Percentiles rank a stretch among this genome's conserved stretches.
phyloP scores from a whole-genome alignment of 2,329 filamentous ascomycete genomes.

The Alternaria dauci region DNA sequence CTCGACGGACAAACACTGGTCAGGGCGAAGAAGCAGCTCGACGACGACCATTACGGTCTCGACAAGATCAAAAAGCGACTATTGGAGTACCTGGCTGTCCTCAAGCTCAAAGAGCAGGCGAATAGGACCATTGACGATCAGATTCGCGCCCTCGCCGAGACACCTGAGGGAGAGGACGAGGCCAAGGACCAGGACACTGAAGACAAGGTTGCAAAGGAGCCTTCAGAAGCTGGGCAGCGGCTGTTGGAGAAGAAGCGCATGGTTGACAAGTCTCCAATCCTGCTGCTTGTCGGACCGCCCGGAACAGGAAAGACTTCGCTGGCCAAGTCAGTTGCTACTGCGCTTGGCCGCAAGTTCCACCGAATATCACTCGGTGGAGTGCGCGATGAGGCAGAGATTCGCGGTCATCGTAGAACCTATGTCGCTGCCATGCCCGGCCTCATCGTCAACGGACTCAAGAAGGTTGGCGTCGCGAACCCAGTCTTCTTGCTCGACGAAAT shows the following conservation, averaged over 20 bases:
- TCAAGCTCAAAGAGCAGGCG: conserved; percentile 90
- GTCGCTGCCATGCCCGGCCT: conserved; percentile 99
- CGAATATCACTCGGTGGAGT: conserved; percentile 96
- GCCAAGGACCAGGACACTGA: conserved; percentile 50
- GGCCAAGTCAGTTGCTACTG: conserved; percentile 89
- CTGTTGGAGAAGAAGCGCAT: conserved; percentile 82
- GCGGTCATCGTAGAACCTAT: conserved; percentile 93
- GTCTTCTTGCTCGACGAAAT: conserved; percentile 97
- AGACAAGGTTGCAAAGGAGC: conserved; percentile 51
- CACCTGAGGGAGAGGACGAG: conserved; percentile 48
- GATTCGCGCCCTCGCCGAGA: conserved; percentile 66
- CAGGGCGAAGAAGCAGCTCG: conserved; percentile 85
- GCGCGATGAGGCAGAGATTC: conserved; percentile 94
- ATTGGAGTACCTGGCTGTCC: conserved; percentile 94
- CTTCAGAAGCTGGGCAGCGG: conserved; percentile 68
- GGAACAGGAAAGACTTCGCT: conserved; percentile 96
- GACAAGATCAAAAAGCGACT: conserved; percentile 97
- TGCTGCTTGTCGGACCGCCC: conserved; percentile 90
- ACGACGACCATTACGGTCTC: conserved; percentile 94
- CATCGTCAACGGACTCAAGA: conserved; percentile 91
- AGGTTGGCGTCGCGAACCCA: conserved; percentile 93
- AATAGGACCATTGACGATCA: conserved; percentile 84
- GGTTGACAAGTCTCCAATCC: conserved; percentile 94
- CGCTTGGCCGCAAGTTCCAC: conserved; percentile 94
- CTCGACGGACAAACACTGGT: conserved; percentile 81